A percentile compares a stretch with the other conserved stretches of the same genome.
These are phyloP conservation scores for Didymella glomerata DNA, from an alignment of 2,329 filamentous ascomycete genomes.

Conservation along the genomic window DNA sequence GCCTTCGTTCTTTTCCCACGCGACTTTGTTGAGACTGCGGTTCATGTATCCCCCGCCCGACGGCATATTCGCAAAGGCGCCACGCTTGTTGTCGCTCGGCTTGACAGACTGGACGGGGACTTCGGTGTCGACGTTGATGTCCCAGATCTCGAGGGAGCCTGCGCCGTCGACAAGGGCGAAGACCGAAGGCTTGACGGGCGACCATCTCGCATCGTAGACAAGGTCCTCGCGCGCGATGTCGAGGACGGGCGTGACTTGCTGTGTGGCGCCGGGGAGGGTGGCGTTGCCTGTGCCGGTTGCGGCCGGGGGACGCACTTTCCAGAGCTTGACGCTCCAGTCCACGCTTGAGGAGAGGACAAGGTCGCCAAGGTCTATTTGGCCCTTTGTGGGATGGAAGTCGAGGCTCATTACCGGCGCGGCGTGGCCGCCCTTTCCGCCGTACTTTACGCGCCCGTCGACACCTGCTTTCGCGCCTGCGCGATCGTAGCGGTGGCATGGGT, in stretches of 20 bases:
- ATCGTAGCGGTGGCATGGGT: slow-evolving; percentile 96
- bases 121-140: slow-evolving; percentile 90
- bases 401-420: slow-evolving; percentile 95
- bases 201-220: slow-evolving; percentile 96
- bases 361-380: slow-evolving; percentile 92
- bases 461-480: slow-evolving; percentile 96
- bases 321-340: slow-evolving; percentile 97
- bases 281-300: slow-evolving; percentile 64
- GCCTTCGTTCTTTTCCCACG: slow-evolving; percentile 92
- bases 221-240: slow-evolving; percentile 95
- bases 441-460: slow-evolving; percentile 86
- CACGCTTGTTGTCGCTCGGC: slow-evolving; percentile 64
- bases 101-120: slow-evolving; percentile 84
- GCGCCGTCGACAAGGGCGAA: slow-evolving; percentile 95
- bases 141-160: slow-evolving; percentile 93
- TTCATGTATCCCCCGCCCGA: slow-evolving; percentile 69
- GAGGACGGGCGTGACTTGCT: slow-evolving; percentile 76
- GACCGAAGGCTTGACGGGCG: slow-evolving; percentile 89
- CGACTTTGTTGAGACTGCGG: slow-evolving; percentile 90
- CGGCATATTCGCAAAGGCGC: slow-evolving; percentile 49
- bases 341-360: slow-evolving; percentile 90
- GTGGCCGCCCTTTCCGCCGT: slow-evolving; percentile 89
- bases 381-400: slow-evolving; percentile 91
- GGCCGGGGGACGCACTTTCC: slow-evolving; percentile 87
- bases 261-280: slow-evolving; percentile 47